phyloP scores from a whole-genome alignment of 805 yeast genomes.

The Barnettozyma sp. region DNA sequence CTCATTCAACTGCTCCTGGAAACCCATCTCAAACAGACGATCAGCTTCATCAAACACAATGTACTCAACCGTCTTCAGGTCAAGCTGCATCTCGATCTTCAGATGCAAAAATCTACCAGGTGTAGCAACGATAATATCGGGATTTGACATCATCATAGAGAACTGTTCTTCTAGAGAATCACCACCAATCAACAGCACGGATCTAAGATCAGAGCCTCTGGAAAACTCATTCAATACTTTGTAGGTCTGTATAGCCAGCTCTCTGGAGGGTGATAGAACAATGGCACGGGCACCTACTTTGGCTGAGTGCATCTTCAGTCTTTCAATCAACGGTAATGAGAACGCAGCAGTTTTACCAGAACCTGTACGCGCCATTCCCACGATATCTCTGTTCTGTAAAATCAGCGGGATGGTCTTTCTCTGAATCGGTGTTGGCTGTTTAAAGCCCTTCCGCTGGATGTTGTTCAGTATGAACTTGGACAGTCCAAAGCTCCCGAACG shows the following conservation, averaged over 20 bases:
- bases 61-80: conserved; percentile 75
- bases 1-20: conserved; percentile 88
- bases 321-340: conserved; percentile 82
- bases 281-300: conserved; percentile 86
- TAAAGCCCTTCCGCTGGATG: conserved; percentile 78
- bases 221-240: conserved; percentile 86
- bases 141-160: conserved; percentile 84
- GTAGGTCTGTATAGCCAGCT: conserved; percentile 87
- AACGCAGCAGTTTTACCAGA: conserved; percentile 99
- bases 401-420: conserved; percentile 90
- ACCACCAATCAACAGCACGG: conserved; percentile 88
- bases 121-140: conserved; percentile 92
- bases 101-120: conserved; percentile 97
- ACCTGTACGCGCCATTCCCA: conserved; percentile 99
- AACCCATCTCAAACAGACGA: conserved; percentile 93
- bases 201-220: conserved; percentile 74
- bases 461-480: conserved; percentile 64
- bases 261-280: conserved; percentile 91
- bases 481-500: conserved; percentile 87
- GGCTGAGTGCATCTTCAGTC: conserved; percentile 74
- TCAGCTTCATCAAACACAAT: conserved; percentile 97
- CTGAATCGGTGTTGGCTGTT: conserved; percentile 96
- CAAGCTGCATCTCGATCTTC: conserved; percentile 90
- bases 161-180: conserved; percentile 98
- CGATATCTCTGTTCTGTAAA: conserved; percentile 84